Percentiles rank a stretch among this genome's conserved stretches.
phyloP scores from a whole-genome alignment of 352 stramenopile species.

The Phytophthora pini region DNA sequence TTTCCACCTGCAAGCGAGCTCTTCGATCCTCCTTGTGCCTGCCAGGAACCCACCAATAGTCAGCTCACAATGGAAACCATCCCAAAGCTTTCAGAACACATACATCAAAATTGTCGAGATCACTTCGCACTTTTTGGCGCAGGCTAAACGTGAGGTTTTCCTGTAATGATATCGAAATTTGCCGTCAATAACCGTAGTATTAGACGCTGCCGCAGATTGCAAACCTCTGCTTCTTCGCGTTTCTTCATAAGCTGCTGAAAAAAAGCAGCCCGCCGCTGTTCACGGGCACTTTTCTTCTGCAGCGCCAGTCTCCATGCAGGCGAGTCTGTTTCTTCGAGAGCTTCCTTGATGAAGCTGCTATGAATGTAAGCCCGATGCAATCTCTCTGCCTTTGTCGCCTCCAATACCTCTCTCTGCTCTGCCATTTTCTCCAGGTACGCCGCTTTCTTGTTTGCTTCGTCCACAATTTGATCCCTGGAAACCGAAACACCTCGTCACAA shows the following conservation, averaged over 20 bases:
- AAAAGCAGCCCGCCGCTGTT: constrained; percentile 61
- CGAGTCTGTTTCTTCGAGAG: constrained; percentile 73
- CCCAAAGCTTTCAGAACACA: neutral
- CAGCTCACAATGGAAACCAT: neutral
- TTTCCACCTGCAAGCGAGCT: constrained; percentile 1
- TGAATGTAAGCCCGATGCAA: constrained; percentile 74
- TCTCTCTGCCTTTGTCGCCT: constrained; percentile 70
- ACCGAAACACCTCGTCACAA: constrained; percentile 2
- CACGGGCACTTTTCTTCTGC: constrained; percentile 64
- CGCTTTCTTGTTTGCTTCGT: constrained; percentile 37
- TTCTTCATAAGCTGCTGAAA: constrained; percentile 62
- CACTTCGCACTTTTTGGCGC: constrained; percentile 50
- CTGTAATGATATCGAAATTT: constrained; percentile 12
- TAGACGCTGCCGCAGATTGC: neutral
- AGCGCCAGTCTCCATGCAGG: constrained; percentile 67
- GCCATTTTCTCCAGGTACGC: constrained; percentile 39
- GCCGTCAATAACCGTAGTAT: neutral
- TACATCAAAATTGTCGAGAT: constrained; percentile 73
- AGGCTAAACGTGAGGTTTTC: constrained; percentile 62
- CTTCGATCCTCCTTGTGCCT: constrained; percentile 19
- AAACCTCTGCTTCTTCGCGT: constrained; percentile 47
- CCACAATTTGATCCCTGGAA: constrained; percentile 48
- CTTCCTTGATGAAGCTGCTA: constrained; percentile 77
- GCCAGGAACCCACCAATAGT: constrained; percentile 1
- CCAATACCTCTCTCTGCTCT: constrained; percentile 48